Percentiles rank a stretch among this genome's conserved stretches.
These are phyloP conservation scores for Fusarium udum DNA, from an alignment of 2,329 filamentous ascomycete species.

Conservation along the genomic window DNA sequence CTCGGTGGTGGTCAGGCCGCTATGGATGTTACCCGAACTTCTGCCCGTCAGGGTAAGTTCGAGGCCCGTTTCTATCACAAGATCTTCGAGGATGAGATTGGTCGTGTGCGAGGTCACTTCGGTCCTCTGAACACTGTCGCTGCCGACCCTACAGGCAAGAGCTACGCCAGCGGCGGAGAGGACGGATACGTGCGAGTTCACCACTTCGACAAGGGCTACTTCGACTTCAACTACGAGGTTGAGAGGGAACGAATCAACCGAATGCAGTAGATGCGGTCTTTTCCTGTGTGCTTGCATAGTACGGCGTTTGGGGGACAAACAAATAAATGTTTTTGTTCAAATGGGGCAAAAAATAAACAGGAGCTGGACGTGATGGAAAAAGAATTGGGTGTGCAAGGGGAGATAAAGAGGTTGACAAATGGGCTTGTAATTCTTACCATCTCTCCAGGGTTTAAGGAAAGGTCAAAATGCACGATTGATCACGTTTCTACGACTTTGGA, in stretches of 20 bases:
- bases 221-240: constrained; percentile 98
- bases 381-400: constrained; percentile 29
- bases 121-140: constrained; percentile 97
- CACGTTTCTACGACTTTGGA: constrained; percentile 36
- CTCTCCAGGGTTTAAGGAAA: constrained; percentile 44
- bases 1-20: constrained; percentile 97
- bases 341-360: constrained; percentile 42
- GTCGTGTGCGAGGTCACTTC: constrained; percentile 96
- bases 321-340: constrained; percentile 46
- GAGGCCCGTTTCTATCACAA: constrained; percentile 99
- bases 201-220: constrained; percentile 98
- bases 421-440: constrained; percentile 46
- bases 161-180: constrained; percentile 95
- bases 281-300: constrained; percentile 55
- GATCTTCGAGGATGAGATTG: constrained; percentile 98
- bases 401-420: constrained; percentile 35
- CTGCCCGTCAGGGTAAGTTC: constrained; percentile 96
- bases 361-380: constrained; percentile 25
- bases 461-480: constrained; percentile 42
- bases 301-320: constrained; percentile 51
- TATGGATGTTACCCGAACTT: constrained; percentile 98
- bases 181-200: constrained; percentile 98
- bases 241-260: constrained; percentile 79
- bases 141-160: constrained; percentile 87
- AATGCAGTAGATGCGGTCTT: constrained; percentile 49